Conservation (phyloP, 805 yeast genomes). For the Wickerhamiella sorbophila region DNA sequence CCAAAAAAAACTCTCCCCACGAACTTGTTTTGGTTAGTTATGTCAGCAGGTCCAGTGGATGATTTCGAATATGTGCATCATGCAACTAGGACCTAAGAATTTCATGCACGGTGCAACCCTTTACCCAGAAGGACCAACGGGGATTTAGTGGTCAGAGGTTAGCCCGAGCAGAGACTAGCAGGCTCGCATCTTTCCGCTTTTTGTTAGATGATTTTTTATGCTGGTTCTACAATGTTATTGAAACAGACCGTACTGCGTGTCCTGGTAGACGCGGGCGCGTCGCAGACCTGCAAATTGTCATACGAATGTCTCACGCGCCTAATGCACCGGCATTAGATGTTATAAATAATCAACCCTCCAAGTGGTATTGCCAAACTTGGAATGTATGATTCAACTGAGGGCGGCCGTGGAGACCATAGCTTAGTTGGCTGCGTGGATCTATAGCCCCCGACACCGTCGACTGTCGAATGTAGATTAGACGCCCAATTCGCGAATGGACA, state of each 20-base stretch:
- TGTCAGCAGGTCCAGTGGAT: not conserved
- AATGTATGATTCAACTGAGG: constrained; percentile 74
- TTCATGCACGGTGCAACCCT: no score
- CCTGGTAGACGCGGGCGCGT: no score
- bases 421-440: constrained; percentile 42
- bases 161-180: not conserved
- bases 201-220: no score
- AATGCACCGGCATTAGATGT: no score
- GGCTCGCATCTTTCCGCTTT: no score
- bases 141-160: not conserved
- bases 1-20: not conserved
- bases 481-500: constrained; percentile 70
- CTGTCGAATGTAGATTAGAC: constrained; percentile 46
- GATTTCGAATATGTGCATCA: not conserved
- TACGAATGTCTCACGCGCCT: no score
- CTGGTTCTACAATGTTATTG: no score
- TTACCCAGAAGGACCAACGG: no score
- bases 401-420: constrained; percentile 62
- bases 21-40: not conserved
- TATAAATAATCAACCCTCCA: no score
- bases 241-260: no score
- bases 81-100: not conserved
- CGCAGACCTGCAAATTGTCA: no score
- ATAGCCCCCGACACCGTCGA: constrained; percentile 41
- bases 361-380: constrained; percentile 62